Base-by-base conservation (phyloP, 805 yeast genomes). In the Wickerhamiella galacta region DNA sequence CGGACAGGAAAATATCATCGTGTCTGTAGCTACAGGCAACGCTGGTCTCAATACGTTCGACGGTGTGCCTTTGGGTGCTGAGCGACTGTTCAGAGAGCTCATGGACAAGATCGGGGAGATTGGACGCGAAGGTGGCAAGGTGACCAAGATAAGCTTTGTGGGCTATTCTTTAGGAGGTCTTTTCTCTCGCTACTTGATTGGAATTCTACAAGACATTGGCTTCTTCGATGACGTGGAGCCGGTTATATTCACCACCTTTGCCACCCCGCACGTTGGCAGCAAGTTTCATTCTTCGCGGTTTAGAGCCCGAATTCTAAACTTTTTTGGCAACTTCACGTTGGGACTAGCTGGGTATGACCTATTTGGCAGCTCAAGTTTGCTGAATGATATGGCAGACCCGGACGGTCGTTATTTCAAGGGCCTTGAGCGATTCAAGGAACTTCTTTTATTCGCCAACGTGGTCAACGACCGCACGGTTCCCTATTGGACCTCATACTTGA, bases 81-180 rank as follows among this genome's bases (percentile, higher is more conserved):
- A 75, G 38, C 58, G 83, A 11, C 68, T 80, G 24, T 48, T 76
- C n/a, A 61, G 65, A 20, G 94, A 82, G 50, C 61, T 85, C 11
- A 54, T 53, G 12, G 48, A 40, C 8, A 50, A 57, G 39, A 44
- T 62, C 17, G 39, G 38, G 11, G 56, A 45, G 20, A 48, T 58
- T n/a, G 49, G 41, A 19, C 57, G 38, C 60, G 46, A 43, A 2
- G 49, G 49, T 5, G 53, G 49, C n/a, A 43, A 38, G 11, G 76
- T 78, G 8, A 60, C 61, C 8, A 66, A 72, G 37, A 64, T 85
- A 30, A 75, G 87, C 40, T 58, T 85, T 25, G 64, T 83, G 2
- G 95, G 95, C 0, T 85, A 85, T 51, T 80, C 93, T 0, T 52
- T 85, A 33, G 96, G 95, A n/a, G 96, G 96, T 0, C 53, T 87